These are phyloP conservation scores for Leucosporidium scottii DNA, from an alignment of 768 basidiomycete genomes.

Conservation along the genomic window DNA sequence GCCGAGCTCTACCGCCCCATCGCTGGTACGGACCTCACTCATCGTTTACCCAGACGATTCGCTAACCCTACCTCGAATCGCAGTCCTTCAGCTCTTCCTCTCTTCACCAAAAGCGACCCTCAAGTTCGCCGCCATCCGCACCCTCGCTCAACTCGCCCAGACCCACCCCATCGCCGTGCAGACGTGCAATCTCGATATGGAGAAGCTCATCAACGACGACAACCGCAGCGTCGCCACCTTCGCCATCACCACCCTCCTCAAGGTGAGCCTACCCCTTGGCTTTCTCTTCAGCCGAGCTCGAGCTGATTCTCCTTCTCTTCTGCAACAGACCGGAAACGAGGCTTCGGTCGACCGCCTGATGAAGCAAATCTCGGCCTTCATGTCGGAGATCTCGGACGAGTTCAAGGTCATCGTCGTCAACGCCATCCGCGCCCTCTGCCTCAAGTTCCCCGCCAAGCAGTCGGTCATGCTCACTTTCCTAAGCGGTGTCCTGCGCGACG, in stretches of 20 bases:
- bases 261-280: slow-evolving; percentile 51
- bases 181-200: slow-evolving; percentile 89
- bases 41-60: neutral
- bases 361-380: slow-evolving; percentile 98
- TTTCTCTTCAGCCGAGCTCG: neutral
- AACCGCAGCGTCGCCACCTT: slow-evolving; percentile 97
- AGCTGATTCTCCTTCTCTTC: slow-evolving; percentile 11
- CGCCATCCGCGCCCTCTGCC: slow-evolving; percentile 92
- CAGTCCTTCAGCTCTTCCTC: slow-evolving; percentile 85
- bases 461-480: slow-evolving; percentile 95
- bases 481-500: slow-evolving; percentile 90
- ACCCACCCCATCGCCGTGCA: slow-evolving; percentile 79
- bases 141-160: slow-evolving; percentile 79
- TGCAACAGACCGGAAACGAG: slow-evolving; percentile 83
- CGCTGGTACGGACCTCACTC: slow-evolving; percentile 55
- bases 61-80: neutral
- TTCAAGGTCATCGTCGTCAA: slow-evolving; percentile 99
- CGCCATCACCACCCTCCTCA: slow-evolving; percentile 94
- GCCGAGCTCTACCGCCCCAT: slow-evolving; percentile 79
- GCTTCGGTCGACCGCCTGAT: slow-evolving; percentile 97
- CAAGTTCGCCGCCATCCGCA: slow-evolving; percentile 95
- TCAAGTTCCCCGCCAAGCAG: slow-evolving; percentile 97
- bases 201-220: slow-evolving; percentile 87
- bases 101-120: slow-evolving; percentile 89
- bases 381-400: slow-evolving; percentile 98